Percentiles rank a stretch among this genome's conserved stretches.
phyloP scores from a whole-genome alignment of 257 asterid genomes.

The Solanum peruvianum region DNA sequence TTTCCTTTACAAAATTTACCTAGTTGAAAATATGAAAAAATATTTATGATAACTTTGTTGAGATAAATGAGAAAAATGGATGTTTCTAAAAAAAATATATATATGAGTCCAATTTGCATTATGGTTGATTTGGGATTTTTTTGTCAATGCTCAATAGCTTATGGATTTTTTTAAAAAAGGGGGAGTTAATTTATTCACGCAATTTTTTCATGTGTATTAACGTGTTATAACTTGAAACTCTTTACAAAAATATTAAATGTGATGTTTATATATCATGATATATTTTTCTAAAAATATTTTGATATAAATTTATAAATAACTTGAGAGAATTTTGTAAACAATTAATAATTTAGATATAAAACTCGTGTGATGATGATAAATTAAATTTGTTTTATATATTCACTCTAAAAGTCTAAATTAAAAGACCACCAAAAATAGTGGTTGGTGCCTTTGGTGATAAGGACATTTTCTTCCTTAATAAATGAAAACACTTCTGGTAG shows the following conservation, averaged over 20 bases:
- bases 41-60: neutral
- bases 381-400: no score
- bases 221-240: neutral
- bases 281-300: no score
- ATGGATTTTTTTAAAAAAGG: fast-evolving
- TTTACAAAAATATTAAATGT: no score
- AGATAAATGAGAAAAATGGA: neutral
- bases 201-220: no score
- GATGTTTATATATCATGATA: neutral
- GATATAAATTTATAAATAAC: neutral
- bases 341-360: no score
- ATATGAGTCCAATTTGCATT: neutral
- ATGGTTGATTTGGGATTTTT: neutral
- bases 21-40: neutral
- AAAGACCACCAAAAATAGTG: neutral
- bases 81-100: no score
- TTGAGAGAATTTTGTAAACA: no score
- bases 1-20: neutral
- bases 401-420: no score
- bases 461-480: neutral
- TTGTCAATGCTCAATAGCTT: neutral
- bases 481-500: neutral
- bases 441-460: neutral
- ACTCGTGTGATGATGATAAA: neutral
- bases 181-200: no score